A percentile compares a stretch with the other conserved stretches of the same genome.
Evolutionary conservation across 108 stramenopile genomes (phyloP).

Genomic region (Cyclostephanos tholiformis): DNA sequence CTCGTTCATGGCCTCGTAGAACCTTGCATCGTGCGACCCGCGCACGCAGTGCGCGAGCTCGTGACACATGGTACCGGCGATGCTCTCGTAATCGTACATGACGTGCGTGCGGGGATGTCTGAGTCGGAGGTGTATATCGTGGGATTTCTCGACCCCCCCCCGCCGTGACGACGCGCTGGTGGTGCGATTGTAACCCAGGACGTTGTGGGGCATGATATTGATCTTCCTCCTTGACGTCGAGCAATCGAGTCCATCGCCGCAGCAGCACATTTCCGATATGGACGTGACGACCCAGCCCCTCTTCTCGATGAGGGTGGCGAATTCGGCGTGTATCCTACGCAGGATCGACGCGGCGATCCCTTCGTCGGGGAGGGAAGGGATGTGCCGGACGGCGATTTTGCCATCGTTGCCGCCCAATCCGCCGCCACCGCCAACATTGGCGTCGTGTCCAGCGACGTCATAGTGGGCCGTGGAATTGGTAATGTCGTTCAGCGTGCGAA

Average conservation of each 20-base stretch:
- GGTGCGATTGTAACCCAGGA: slow-evolving; percentile 80
- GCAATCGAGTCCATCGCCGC: slow-evolving; percentile 71
- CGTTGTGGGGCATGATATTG: slow-evolving; percentile 57
- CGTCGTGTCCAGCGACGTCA: slow-evolving; percentile 1
- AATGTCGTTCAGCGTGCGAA: slow-evolving; percentile 33
- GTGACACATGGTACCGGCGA: slow-evolving; percentile 85
- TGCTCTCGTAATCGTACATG: slow-evolving; percentile 63
- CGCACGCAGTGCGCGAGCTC: slow-evolving; percentile 76
- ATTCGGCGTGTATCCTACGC: slow-evolving; percentile 66
- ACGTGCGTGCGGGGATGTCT: slow-evolving; percentile 54
- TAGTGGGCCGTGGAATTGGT: slow-evolving; percentile 15
- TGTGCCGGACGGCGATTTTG: slow-evolving; percentile 34
- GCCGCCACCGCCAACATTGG: not conserved
- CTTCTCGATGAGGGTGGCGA: slow-evolving; percentile 59
- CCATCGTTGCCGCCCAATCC: not conserved
- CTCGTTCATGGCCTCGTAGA: slow-evolving; percentile 86
- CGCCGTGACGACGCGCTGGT: slow-evolving; percentile 12
- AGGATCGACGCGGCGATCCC: slow-evolving; percentile 51
- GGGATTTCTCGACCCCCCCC: slow-evolving; percentile 13
- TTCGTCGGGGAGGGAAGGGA: slow-evolving; percentile 51
- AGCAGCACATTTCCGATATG: slow-evolving; percentile 85
- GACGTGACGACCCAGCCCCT: slow-evolving; percentile 67
- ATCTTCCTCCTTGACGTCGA: slow-evolving; percentile 14
- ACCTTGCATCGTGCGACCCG: slow-evolving; percentile 60
- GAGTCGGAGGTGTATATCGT: slow-evolving; percentile 77